Conservation (phyloP, 768 basidiomycete genomes). For the Cystofilobasidium macerans region DNA sequence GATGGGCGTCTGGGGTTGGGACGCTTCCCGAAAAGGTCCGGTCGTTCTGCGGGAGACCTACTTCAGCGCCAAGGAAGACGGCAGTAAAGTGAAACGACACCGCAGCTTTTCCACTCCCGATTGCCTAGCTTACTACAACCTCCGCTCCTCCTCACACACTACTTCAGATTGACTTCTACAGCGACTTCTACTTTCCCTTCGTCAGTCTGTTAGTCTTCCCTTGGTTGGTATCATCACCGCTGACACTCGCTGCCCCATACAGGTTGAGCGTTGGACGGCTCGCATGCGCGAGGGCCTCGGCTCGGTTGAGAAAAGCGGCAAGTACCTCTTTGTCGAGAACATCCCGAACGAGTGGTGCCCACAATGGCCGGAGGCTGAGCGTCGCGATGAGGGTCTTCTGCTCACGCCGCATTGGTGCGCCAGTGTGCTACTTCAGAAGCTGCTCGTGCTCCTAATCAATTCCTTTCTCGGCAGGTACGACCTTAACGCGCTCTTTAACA, state of each 20-base stretch:
- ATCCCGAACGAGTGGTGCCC: slow-evolving; percentile 92
- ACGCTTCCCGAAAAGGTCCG: slow-evolving; percentile 51
- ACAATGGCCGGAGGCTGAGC: slow-evolving; percentile 59
- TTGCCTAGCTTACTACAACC: background rate
- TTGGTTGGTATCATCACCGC: too few species aligned
- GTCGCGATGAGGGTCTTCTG: slow-evolving; percentile 50
- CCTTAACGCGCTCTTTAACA: slow-evolving; percentile 72
- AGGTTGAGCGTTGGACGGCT: background rate
- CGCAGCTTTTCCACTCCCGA: background rate
- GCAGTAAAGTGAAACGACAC: slow-evolving; percentile 46
- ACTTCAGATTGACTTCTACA: slow-evolving; percentile 35
- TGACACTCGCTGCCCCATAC: background rate
- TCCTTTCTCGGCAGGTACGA: slow-evolving; percentile 58
- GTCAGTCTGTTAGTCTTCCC: background rate
- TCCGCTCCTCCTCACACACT: slow-evolving; percentile 6
- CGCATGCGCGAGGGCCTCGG: background rate
- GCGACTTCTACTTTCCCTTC: slow-evolving; percentile 36
- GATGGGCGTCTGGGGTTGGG: slow-evolving; percentile 92
- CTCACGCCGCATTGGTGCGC: slow-evolving; percentile 63
- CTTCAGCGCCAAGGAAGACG: slow-evolving; percentile 56
- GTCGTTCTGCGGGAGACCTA: slow-evolving; percentile 75
- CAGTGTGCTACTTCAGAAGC: slow-evolving; percentile 36
- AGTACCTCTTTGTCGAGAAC: slow-evolving; percentile 61
- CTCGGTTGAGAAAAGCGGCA: slow-evolving; percentile 37
- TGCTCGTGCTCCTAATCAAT: background rate